Evolutionary conservation across 306 rosid genomes (phyloP).

Genomic region (Gastrolobium bilobum): DNA sequence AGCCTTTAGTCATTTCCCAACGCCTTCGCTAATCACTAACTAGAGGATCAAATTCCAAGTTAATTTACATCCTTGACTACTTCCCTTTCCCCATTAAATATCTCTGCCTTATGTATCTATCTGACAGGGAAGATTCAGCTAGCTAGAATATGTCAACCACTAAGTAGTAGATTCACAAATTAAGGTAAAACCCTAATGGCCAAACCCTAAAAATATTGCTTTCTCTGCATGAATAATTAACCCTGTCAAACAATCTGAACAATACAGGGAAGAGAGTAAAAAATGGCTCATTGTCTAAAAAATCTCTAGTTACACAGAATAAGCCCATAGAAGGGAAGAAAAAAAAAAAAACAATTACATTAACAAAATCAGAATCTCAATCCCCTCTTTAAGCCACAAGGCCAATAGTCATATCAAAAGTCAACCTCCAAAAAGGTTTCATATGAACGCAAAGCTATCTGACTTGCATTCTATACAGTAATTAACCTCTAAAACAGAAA

Average conservation of each 20-base stretch:
- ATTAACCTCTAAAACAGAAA: not conserved
- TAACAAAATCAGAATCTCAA: conserved; percentile 41
- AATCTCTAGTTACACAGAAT: conserved; percentile 57
- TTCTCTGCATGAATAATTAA: conserved; percentile 5
- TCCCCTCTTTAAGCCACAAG: conserved; percentile 24
- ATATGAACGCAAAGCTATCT: conserved; percentile 26
- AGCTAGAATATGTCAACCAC: not conserved
- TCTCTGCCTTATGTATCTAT: not conserved
- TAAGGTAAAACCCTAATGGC: conserved; percentile 30
- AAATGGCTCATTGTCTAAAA: conserved; percentile 36
- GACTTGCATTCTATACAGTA: conserved; percentile 7
- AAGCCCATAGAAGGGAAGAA: not conserved
- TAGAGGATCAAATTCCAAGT: conserved; percentile 50
- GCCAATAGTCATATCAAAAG: conserved; percentile 35
- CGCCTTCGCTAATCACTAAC: conserved; percentile 6
- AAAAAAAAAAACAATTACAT: not conserved
- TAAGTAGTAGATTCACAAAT: not conserved
- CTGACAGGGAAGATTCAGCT: conserved; percentile 21
- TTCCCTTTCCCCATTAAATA: conserved; percentile 42
- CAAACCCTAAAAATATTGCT: conserved; percentile 18
- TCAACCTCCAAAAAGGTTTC: conserved; percentile 35
- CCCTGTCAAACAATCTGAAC: not conserved
- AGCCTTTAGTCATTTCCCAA: conserved; percentile 21
- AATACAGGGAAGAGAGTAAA: not conserved
- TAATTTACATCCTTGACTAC: conserved; percentile 34